Evolutionary conservation across 148 eudicot species (phyloP).

Genomic region (Heliamphora exappendiculata): DNA sequence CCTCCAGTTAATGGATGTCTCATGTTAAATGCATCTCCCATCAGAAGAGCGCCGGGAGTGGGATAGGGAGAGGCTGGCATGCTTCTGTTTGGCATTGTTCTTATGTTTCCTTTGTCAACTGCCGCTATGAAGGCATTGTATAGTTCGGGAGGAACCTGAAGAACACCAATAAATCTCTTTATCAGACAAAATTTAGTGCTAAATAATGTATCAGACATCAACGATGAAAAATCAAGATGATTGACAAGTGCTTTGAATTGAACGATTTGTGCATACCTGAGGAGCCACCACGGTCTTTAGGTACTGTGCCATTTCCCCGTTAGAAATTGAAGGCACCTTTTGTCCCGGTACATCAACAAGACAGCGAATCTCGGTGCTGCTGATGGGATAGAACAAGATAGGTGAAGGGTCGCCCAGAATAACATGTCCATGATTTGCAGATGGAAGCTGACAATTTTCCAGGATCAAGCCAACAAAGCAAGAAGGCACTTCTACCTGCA

Average conservation of each 20-base stretch:
- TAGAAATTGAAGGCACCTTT: constrained; percentile 32
- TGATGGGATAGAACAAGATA: constrained; percentile 28
- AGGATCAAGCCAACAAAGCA: constrained; percentile 34
- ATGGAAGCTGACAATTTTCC: constrained; percentile 30
- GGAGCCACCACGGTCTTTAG: constrained; percentile 33
- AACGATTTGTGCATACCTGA: constrained; percentile 20
- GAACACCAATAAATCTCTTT: background rate
- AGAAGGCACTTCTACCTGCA: constrained; percentile 29
- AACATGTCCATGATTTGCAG: constrained; percentile 33
- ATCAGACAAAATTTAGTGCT: background rate
- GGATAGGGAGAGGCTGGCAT: constrained; percentile 41
- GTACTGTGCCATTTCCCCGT: constrained; percentile 34
- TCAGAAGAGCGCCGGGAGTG: constrained; percentile 32
- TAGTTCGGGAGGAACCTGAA: constrained; percentile 29
- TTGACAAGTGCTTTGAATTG: background rate
- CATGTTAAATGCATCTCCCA: constrained; percentile 47
- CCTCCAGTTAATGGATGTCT: constrained; percentile 41
- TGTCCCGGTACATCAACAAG: constrained; percentile 37
- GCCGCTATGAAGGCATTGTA: constrained; percentile 23
- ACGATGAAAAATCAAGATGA: too few species aligned
- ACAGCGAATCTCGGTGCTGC: constrained; percentile 36
- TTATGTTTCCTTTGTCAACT: constrained; percentile 32
- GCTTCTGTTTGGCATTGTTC: constrained; percentile 33
- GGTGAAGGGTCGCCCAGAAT: constrained; percentile 37
- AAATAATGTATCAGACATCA: too few species aligned